These are phyloP conservation scores for Moniliophthora roreri DNA, from an alignment of 1,284 basidiomycete species.

Conservation along the genomic window DNA sequence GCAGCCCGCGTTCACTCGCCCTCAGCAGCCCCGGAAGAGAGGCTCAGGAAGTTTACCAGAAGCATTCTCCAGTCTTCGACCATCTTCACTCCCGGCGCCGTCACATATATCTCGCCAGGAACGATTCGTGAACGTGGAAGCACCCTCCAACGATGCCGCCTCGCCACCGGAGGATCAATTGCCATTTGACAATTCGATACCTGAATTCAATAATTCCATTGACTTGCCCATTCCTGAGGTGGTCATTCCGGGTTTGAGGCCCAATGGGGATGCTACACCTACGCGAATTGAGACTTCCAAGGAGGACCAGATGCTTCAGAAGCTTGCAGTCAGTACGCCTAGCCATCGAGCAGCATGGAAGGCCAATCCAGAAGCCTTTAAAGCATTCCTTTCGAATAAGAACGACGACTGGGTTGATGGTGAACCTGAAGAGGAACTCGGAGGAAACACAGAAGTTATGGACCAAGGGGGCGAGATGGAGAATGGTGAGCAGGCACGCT, in stretches of 20 bases:
- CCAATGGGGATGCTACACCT: constrained; percentile 15
- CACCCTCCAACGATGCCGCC: background rate
- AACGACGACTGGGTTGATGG: constrained; percentile 18
- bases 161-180: background rate
- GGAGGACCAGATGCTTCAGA: constrained; percentile 55
- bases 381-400: constrained; percentile 52
- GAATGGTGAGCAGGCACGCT: constrained; percentile 14
- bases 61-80: constrained; percentile 61
- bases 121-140: constrained; percentile 20
- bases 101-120: constrained; percentile 45
- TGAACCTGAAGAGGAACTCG: constrained; percentile 28
- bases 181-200: too few species aligned
- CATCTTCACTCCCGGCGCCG: constrained; percentile 63
- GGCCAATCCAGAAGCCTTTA: constrained; percentile 62
- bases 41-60: constrained; percentile 44
- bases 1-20: constrained; percentile 26
- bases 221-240: background rate
- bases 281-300: constrained; percentile 27
- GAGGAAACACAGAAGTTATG: constrained; percentile 29
- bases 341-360: constrained; percentile 73
- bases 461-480: constrained; percentile 47
- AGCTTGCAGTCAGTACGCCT: constrained; percentile 66
- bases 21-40: constrained; percentile 32
- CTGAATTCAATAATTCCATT: too few species aligned
- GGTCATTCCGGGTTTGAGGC: background rate